Conservation (phyloP, 371 early-diverging fungal species). For the Circinella minor region DNA sequence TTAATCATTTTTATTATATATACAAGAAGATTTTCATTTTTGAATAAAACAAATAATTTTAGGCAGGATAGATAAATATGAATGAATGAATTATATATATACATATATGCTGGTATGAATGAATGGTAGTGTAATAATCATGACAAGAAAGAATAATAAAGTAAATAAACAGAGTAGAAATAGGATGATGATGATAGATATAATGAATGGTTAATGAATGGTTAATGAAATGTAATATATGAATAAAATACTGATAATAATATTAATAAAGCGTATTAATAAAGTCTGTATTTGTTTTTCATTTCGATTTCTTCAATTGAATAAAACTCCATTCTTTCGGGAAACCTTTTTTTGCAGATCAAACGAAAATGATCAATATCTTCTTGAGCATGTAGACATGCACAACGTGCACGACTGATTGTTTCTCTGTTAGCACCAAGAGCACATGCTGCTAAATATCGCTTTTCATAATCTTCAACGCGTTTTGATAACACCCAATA, state of each 20-base stretch:
- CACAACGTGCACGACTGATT: neutral
- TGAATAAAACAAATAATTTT: too few species aligned
- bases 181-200: too few species aligned
- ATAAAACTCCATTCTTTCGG: neutral
- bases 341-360: neutral
- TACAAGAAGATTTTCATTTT: too few species aligned
- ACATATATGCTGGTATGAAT: too few species aligned
- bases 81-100: too few species aligned
- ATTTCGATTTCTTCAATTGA: neutral
- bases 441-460: neutral
- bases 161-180: too few species aligned
- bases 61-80: too few species aligned
- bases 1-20: too few species aligned
- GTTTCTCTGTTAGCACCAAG: neutral
- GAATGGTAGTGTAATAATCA: too few species aligned
- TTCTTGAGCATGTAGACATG: neutral
- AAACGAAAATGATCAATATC: neutral
- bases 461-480: neutral
- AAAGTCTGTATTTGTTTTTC: neutral
- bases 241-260: neutral
- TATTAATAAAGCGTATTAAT: neutral
- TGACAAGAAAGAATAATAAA: too few species aligned
- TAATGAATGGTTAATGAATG: too few species aligned
- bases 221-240: too few species aligned
- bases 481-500: neutral